Evolutionary conservation across 768 basidiomycete genomes (phyloP).

Genomic region (Leccinum barrowsii): DNA sequence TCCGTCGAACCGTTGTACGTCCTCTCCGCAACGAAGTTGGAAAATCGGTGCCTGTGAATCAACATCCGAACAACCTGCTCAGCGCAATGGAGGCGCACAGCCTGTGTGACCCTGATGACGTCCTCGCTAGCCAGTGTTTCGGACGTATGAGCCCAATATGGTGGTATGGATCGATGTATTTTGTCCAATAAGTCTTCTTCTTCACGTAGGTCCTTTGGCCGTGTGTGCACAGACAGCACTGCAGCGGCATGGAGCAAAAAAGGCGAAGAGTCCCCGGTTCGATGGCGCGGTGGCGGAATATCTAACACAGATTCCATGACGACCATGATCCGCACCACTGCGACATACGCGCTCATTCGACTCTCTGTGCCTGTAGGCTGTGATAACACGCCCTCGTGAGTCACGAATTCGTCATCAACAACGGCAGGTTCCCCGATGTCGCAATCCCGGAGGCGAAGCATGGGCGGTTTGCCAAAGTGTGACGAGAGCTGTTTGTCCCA

Average conservation of each 20-base stretch:
- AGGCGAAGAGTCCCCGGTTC: conserved; percentile 60
- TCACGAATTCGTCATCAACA: conserved; percentile 88
- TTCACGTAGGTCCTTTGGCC: conserved; percentile 66
- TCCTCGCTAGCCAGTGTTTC: conserved; percentile 83
- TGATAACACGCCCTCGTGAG: conserved; percentile 59
- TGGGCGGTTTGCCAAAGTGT: conserved; percentile 85
- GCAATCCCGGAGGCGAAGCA: conserved; percentile 84
- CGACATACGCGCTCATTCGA: conserved; percentile 79
- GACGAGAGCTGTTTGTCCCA: conserved; percentile 94
- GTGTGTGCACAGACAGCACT: conserved; percentile 58
- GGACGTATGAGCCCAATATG: conserved; percentile 75
- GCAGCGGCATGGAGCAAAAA: conserved; percentile 73
- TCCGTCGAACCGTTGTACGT: conserved; percentile 41
- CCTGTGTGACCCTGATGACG: conserved; percentile 86
- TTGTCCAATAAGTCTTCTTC: conserved; percentile 82
- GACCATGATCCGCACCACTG: conserved; percentile 73
- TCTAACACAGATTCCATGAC: conserved; percentile 88
- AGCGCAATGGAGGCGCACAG: conserved; percentile 80
- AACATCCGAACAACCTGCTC: conserved; percentile 86
- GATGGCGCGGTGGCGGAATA: conserved; percentile 62
- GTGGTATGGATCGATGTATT: conserved; percentile 65
- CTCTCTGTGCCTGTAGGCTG: conserved; percentile 73
- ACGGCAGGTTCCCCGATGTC: conserved; percentile 85
- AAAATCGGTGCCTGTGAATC: conserved; percentile 85
- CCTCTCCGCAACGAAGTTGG: conserved; percentile 70